These are phyloP conservation scores for Raffaelea ambrosiae DNA, from an alignment of 2,329 filamentous ascomycete species.

Conservation along the genomic window DNA sequence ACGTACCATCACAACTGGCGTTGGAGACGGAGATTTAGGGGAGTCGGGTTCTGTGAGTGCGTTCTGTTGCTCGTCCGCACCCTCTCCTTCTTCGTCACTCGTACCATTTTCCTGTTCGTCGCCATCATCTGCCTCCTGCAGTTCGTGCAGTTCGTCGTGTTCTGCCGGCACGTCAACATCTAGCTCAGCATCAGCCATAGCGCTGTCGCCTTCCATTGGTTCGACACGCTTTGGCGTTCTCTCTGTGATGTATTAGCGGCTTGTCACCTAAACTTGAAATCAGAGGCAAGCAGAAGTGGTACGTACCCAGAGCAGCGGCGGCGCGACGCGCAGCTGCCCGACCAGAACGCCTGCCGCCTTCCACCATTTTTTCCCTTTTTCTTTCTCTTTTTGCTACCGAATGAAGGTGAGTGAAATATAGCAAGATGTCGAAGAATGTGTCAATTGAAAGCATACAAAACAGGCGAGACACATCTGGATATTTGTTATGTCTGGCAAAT, in stretches of 20 bases:
- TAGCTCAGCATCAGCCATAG: constrained; percentile 30
- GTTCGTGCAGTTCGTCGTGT: constrained; percentile 25
- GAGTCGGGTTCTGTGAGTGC: constrained; percentile 26
- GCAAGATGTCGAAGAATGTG: too few relatives aligned
- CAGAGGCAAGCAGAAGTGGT: too few relatives aligned
- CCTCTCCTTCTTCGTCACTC: constrained; percentile 27
- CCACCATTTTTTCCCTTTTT: constrained; percentile 10
- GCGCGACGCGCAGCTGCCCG: constrained; percentile 35
- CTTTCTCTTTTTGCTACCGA: too few relatives aligned
- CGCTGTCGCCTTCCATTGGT: constrained; percentile 37
- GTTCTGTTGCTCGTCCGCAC: constrained; percentile 24
- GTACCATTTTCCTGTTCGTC: constrained; percentile 34
- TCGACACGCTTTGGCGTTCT: constrained; percentile 36
- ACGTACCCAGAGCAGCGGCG: constrained; percentile 29
- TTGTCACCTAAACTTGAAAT: too few relatives aligned
- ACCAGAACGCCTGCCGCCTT: constrained; percentile 28
- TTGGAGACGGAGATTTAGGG: constrained; percentile 43
- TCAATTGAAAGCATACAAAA: too few relatives aligned
- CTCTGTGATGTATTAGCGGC: constrained; percentile 23
- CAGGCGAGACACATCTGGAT: too few relatives aligned
- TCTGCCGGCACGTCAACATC: constrained; percentile 12
- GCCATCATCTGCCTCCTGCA: constrained; percentile 24
- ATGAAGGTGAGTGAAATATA: too few relatives aligned
- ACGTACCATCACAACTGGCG: constrained; percentile 56
- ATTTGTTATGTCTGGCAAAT: too few relatives aligned